A percentile compares a stretch with the other conserved stretches of the same genome.
phyloP scores from a whole-genome alignment of 2,329 filamentous ascomycete genomes.

The Ophiocordyceps camponoti-floridani region DNA sequence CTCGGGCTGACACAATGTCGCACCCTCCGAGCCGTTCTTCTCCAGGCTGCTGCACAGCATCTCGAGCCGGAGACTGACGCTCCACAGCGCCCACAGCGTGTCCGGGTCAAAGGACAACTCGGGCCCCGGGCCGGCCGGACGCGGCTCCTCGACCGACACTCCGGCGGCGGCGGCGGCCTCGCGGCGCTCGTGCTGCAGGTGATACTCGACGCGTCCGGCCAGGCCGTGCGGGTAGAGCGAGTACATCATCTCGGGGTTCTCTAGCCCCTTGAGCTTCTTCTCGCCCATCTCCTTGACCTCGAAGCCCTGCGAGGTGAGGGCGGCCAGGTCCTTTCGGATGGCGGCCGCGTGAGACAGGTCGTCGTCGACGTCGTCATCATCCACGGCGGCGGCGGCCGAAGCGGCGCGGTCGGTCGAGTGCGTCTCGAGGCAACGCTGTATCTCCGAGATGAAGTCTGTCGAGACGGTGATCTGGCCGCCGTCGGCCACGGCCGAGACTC shows the following conservation, averaged over 20 bases:
- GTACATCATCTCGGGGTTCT: slow-evolving; percentile 93
- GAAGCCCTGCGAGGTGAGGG: slow-evolving; percentile 80
- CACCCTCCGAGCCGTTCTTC: slow-evolving; percentile 34
- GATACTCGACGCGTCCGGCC: slow-evolving; percentile 59
- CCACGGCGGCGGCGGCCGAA: slow-evolving; percentile 42
- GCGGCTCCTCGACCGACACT: slow-evolving; percentile 36
- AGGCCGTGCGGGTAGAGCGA: slow-evolving; percentile 86
- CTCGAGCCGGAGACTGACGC: slow-evolving; percentile 72
- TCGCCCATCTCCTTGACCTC: slow-evolving; percentile 95
- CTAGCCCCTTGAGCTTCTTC: slow-evolving; percentile 85
- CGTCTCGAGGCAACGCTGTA: slow-evolving; percentile 75
- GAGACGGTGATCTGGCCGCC: slow-evolving; percentile 95
- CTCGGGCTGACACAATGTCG: slow-evolving; percentile 59
- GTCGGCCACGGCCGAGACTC: slow-evolving; percentile 87
- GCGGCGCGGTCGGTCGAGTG: slow-evolving; percentile 61
- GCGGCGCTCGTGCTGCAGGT: slow-evolving; percentile 30
- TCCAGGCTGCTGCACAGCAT: slow-evolving; percentile 88
- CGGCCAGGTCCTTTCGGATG: slow-evolving; percentile 75
- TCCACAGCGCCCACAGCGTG: slow-evolving; percentile 78
- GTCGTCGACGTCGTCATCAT: slow-evolving; percentile 51
- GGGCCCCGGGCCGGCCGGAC: slow-evolving; percentile 42
- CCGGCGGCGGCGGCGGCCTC: slow-evolving; percentile 26
- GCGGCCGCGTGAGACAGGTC: slow-evolving; percentile 49
- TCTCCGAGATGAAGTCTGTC: slow-evolving; percentile 91
- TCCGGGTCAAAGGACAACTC: slow-evolving; percentile 66